A percentile compares a stretch with the other conserved stretches of the same genome.
These are phyloP conservation scores for Boletus insuetus DNA, from an alignment of 768 basidiomycete genomes.

Conservation along the genomic window DNA sequence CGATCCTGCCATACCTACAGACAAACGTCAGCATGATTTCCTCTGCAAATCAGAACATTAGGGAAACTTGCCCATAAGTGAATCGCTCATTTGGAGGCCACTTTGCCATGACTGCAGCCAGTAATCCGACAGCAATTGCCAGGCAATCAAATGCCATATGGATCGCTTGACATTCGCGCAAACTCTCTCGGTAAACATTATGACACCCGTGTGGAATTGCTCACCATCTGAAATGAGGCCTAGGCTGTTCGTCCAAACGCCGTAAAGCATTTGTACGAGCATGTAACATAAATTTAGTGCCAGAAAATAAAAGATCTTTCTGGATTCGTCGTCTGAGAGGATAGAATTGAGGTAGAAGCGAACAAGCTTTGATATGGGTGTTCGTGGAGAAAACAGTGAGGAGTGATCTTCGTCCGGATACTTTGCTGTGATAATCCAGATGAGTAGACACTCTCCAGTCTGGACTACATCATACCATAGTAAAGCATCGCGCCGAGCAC, in stretches of 20 bases:
- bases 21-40: background rate
- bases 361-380: conserved; percentile 51
- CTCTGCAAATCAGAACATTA: background rate
- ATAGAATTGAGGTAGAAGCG: conserved; percentile 86
- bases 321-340: conserved; percentile 85
- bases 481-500: conserved; percentile 57
- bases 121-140: conserved; percentile 92
- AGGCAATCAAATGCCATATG: conserved; percentile 99
- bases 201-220: conserved; percentile 18
- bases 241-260: conserved; percentile 95
- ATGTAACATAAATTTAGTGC: conserved; percentile 94
- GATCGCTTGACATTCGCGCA: conserved; percentile 60
- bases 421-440: conserved; percentile 39
- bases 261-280: conserved; percentile 96
- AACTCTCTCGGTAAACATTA: conserved; percentile 2
- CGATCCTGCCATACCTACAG: conserved; percentile 86
- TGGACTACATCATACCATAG: conserved; percentile 47
- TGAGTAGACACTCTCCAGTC: conserved; percentile 6
- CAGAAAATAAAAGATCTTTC: conserved; percentile 96
- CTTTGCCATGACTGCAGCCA: conserved; percentile 96
- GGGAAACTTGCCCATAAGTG: conserved; percentile 79
- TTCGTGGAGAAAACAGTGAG: conserved; percentile 43
- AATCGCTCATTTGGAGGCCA: conserved; percentile 95
- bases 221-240: conserved; percentile 96
- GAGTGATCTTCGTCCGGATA: conserved; percentile 47